Percentiles rank a stretch among this genome's conserved stretches.
phyloP scores from a whole-genome alignment of 495 filamentous ascomycete genomes.

The Neurospora hispaniola region DNA sequence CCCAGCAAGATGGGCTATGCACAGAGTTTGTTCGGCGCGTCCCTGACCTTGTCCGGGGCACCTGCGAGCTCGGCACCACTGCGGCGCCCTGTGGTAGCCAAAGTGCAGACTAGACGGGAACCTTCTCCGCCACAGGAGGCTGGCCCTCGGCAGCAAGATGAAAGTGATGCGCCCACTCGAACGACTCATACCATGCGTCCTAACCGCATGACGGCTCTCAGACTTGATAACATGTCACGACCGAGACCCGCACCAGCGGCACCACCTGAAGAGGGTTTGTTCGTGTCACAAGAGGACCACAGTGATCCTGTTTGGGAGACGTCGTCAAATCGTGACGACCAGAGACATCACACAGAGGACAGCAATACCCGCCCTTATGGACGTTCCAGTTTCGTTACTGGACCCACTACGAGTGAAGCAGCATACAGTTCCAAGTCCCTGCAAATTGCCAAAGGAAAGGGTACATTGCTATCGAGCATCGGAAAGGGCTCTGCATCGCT shows the following conservation, averaged over 20 bases:
- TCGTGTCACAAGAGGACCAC: not conserved
- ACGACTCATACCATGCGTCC: not conserved
- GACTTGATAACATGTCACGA: not conserved
- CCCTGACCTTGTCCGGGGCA: slow-evolving; percentile 31
- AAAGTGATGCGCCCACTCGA: not conserved
- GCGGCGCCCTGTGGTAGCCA: slow-evolving; percentile 9
- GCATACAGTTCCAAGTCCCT: not conserved
- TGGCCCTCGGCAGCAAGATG: not conserved
- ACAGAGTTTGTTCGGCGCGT: slow-evolving; percentile 40
- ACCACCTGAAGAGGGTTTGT: not conserved
- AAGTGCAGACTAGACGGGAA: not conserved
- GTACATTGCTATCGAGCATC: not conserved
- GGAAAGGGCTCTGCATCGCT: not conserved
- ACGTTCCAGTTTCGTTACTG: not conserved
- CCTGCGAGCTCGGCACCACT: slow-evolving; percentile 26
- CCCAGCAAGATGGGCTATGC: slow-evolving; percentile 41
- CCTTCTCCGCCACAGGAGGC: slow-evolving; percentile 5
- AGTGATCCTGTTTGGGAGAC: not conserved
- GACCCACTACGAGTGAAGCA: not conserved
- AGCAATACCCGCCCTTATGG: not conserved
- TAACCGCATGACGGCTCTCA: not conserved
- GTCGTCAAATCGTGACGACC: not conserved
- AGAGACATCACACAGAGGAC: not conserved
- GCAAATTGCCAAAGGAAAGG: not conserved
- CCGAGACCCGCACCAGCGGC: not conserved